phyloP scores from a whole-genome alignment of 345 rosid genomes.

The Aurinia saxatilis region DNA sequence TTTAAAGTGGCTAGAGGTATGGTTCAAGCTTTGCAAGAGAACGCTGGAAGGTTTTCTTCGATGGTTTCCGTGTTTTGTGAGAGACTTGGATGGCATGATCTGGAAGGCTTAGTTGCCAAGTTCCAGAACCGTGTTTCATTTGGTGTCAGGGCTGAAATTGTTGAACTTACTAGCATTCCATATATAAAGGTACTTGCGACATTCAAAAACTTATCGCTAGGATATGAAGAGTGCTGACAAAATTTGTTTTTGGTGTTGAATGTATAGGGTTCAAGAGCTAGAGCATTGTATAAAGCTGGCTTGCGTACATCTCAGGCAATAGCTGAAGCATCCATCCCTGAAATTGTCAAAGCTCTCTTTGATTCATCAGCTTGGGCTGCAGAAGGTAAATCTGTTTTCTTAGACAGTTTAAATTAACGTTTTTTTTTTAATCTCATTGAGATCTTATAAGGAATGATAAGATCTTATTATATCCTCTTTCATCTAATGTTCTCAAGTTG shows the following conservation, averaged over 20 bases:
- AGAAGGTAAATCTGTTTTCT: conserved; percentile 46
- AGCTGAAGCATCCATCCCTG: conserved; percentile 89
- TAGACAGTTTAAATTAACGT: conserved; percentile 1
- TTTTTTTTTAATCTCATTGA: background rate
- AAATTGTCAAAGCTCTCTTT: conserved; percentile 82
- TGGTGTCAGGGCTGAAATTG: conserved; percentile 98
- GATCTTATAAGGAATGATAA: conserved; percentile 2
- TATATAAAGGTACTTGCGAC: conserved; percentile 60
- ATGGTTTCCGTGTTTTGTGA: conserved; percentile 96
- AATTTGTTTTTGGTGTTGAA: conserved; percentile 4
- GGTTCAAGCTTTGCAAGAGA: conserved; percentile 96
- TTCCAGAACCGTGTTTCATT: conserved; percentile 95
- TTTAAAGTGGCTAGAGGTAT: conserved; percentile 93
- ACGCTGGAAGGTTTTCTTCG: conserved; percentile 95
- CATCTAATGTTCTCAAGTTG: conserved; percentile 13
- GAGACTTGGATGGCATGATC: conserved; percentile 97
- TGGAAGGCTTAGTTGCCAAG: conserved; percentile 85
- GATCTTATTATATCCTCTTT: background rate
- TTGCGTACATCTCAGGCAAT: conserved; percentile 83
- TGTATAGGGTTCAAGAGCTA: conserved; percentile 89
- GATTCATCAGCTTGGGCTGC: conserved; percentile 78
- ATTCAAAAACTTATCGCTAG: conserved; percentile 6
- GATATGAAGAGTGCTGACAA: conserved; percentile 5
- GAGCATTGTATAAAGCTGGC: conserved; percentile 93
- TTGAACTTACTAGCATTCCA: conserved; percentile 90